A percentile compares a stretch with the other conserved stretches of the same genome.
Conservation (phyloP, 2,329 filamentous ascomycete genomes). For the Talaromyces atroroseus region DNA sequence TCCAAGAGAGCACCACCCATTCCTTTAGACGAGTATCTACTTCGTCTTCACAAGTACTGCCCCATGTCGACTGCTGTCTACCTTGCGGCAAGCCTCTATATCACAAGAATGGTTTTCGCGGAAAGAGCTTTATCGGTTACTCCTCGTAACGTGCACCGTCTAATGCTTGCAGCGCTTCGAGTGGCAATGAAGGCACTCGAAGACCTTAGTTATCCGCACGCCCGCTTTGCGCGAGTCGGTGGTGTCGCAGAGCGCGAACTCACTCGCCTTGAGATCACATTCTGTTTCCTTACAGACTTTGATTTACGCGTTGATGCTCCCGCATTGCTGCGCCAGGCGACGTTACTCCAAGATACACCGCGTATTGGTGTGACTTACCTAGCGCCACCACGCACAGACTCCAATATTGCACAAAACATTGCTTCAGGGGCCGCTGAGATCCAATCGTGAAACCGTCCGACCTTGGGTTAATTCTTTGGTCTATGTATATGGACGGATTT, state of each 20-base stretch:
- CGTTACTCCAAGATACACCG: conserved; percentile 24
- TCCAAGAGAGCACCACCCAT: conserved; percentile 82
- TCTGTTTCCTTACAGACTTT: conserved; percentile 81
- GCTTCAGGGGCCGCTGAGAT: not conserved
- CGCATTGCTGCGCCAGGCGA: conserved; percentile 49
- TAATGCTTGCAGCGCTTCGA: conserved; percentile 75
- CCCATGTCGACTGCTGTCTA: conserved; percentile 93
- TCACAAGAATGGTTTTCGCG: conserved; percentile 71
- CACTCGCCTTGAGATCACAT: conserved; percentile 79
- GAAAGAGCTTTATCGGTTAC: conserved; percentile 77
- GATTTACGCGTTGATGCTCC: conserved; percentile 63
- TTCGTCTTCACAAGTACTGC: conserved; percentile 82
- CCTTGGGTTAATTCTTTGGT: not conserved
- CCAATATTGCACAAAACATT: not conserved
- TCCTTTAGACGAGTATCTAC: conserved; percentile 74
- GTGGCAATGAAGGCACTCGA: conserved; percentile 95
- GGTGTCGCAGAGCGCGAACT: conserved; percentile 80
- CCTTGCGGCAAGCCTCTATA: conserved; percentile 81
- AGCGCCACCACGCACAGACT: not conserved
- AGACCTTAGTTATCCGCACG: conserved; percentile 81
- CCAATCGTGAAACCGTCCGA: not conserved
- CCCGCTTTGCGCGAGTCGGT: conserved; percentile 77
- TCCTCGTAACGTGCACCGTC: conserved; percentile 74
- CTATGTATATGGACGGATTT: not conserved
- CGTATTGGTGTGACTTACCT: not conserved